Evolutionary conservation across 805 yeast species (phyloP), one percentile per base, ranked within the genome.

Genomic region (Wickerhamiella alocasiicola): DNA sequence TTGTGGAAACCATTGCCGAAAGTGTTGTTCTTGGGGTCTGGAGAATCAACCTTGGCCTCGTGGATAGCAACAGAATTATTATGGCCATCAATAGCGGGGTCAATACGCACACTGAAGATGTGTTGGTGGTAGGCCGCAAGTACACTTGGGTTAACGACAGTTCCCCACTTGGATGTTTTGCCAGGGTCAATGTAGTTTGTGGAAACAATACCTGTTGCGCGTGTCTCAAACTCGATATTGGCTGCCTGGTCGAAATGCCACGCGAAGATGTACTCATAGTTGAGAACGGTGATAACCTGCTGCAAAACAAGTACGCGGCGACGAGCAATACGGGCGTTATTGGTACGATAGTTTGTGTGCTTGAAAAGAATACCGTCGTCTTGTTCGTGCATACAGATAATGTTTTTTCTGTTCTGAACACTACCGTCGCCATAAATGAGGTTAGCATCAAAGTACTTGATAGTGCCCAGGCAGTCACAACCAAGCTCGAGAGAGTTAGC

Each of bases 51-150:
- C 45, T 68, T 67, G 31, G 73, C 74, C 56, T 81, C 91, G 55
- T 79, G 85, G 51, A 69, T 78, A 35, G 71, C 73, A 44, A 80
- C 81, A 4, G 88, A 65, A 67, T 81, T 81, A 47, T 74, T 65
- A 60, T 79, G 78, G 52, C 93, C 93, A 55, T 81, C 93, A 38
- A 81, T 57, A 42, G 87, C 82, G 24, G 87, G 81, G 60, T 81
- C 91, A 54, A 81, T 72, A 66, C 91, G 76, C 64, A 80, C 77
- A 3, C 83, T 74, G 51, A 81, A 66, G 55, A 81, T 67, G 63
- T 81, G 93, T 65, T 81, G 93, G 61, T 81, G 93, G 66, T 74
- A 77, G 23, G 87, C 78, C 36, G 93, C 93, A 70, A 78, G 70
- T 42, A 77, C 85, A 55, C 78, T 74, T 46, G 85, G 87, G 23